Evolutionary conservation across 2,329 filamentous ascomycete genomes (phyloP).

Genomic region (Geosmithia flava): DNA sequence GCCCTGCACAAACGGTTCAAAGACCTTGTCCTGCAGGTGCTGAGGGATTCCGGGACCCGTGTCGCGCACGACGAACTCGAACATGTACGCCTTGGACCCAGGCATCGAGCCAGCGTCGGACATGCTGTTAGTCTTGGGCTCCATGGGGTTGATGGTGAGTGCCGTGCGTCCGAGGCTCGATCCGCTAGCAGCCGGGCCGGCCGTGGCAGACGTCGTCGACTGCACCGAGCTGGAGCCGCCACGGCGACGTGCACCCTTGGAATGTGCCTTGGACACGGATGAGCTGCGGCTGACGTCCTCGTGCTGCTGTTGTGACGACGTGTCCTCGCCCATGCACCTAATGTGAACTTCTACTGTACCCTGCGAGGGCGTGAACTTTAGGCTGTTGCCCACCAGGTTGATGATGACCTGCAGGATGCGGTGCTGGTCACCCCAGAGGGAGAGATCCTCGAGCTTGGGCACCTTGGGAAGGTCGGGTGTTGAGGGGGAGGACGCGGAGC

Average conservation of each 20-base stretch:
- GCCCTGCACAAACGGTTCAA: slow-evolving; percentile 92
- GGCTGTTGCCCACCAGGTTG: slow-evolving; percentile 80
- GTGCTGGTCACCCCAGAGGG: slow-evolving; percentile 85
- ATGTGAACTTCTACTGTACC: slow-evolving; percentile 69
- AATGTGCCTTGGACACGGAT: slow-evolving; percentile 39
- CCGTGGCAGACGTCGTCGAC: slow-evolving; percentile 29
- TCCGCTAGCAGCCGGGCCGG: background rate
- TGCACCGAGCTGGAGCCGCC: slow-evolving; percentile 35
- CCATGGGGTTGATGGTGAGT: slow-evolving; percentile 50
- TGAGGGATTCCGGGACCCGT: slow-evolving; percentile 77
- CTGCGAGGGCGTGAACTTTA: slow-evolving; percentile 76
- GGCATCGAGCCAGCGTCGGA: slow-evolving; percentile 18
- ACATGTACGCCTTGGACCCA: slow-evolving; percentile 45
- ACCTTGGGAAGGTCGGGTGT: background rate
- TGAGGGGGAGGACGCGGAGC: background rate
- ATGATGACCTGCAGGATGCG: slow-evolving; percentile 87
- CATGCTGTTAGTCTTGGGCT: slow-evolving; percentile 35
- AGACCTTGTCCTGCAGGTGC: slow-evolving; percentile 68
- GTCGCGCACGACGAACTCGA: slow-evolving; percentile 83
- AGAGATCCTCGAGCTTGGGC: slow-evolving; percentile 63
- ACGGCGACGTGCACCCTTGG: slow-evolving; percentile 32
- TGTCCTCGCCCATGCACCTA: slow-evolving; percentile 54
- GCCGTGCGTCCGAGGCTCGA: slow-evolving; percentile 31
- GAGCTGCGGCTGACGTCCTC: slow-evolving; percentile 37
- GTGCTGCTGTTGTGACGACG: slow-evolving; percentile 10